phyloP scores from a whole-genome alignment of 257 asterid species.

The Avicennia marina region DNA sequence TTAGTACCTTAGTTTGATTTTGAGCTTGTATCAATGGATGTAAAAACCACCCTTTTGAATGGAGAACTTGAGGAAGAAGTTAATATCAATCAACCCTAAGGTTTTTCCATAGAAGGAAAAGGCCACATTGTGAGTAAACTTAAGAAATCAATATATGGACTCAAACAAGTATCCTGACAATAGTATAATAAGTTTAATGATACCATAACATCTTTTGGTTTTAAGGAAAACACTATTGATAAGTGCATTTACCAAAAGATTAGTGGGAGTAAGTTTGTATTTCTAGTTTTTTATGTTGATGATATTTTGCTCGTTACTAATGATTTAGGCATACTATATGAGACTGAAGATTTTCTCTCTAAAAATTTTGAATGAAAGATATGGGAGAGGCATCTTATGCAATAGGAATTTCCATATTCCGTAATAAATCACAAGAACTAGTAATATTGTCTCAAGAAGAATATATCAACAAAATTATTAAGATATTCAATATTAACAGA shows the following conservation, averaged over 20 bases:
- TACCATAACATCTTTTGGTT: no score
- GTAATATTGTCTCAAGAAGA: not conserved
- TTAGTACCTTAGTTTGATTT: not conserved
- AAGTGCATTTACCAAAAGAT: no score
- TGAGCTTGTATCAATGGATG: not conserved
- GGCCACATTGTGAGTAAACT: no score
- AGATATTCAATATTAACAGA: not conserved
- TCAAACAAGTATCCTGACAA: no score
- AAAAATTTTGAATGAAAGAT: not conserved
- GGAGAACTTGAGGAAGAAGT: not conserved
- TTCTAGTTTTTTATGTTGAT: no score
- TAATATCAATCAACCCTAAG: not conserved
- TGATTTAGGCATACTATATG: no score
- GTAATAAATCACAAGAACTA: not conserved
- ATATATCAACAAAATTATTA: not conserved
- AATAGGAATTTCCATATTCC: not conserved
- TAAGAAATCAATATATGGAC: not conserved
- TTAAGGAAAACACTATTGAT: no score
- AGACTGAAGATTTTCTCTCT: no score
- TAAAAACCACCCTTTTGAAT: not conserved
- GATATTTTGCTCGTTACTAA: no score
- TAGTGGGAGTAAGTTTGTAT: no score
- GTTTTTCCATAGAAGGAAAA: no score
- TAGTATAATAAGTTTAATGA: no score
- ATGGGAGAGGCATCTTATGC: not conserved